Base-by-base conservation (phyloP, 2,329 filamentous ascomycete species). In the Scleromitrula shiraiana region DNA sequence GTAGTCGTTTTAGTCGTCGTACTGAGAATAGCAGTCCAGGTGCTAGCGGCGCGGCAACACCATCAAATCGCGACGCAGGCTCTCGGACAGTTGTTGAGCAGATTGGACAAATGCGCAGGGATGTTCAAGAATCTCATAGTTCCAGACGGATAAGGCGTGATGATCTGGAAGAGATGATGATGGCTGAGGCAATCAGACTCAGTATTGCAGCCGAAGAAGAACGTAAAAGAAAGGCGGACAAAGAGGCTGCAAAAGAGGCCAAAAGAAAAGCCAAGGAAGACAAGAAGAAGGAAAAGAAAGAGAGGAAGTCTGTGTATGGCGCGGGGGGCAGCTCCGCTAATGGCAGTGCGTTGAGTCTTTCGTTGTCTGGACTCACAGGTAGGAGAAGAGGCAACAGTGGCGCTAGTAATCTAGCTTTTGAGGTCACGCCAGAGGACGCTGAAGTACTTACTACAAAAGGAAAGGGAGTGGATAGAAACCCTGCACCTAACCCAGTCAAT, bases 81-180 rank as follows among this genome's bases (percentile, higher is more conserved):
- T 22, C 53, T n/a, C 49, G 58, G 24, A 54, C 40, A 23, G 66
- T 61, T 7, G 43, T 52, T 10, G 64, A 60, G 10, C 64, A 64
- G 26, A 44, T 52, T 20, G 29, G 54, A 9, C 43, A 54, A 7
- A 49, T 53, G 38, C 56, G 58, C 17, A 48, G 56, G 43, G 67
- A 70, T 22, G 53, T 33, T 57, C 56, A 48, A 57, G 48, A 62
- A 47, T 44, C 68, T 68, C 51, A 49, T 15, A 51, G 46, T 20
- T 26, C 58, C 32, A 56, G 57, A 33, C 68, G 82, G 51, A 70
- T 79, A 52, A 76, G 88, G 24, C 80, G 94, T 62, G 88, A 94
- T 19, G 90, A 97, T 57, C 75, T 97, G 0, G 93, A 98, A 64
- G 91, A 95, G 41, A 86, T 98, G 72, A 98, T 98, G 93, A 89